Base-by-base conservation (phyloP, 768 basidiomycete species). In the Tulasnella sp. region DNA sequence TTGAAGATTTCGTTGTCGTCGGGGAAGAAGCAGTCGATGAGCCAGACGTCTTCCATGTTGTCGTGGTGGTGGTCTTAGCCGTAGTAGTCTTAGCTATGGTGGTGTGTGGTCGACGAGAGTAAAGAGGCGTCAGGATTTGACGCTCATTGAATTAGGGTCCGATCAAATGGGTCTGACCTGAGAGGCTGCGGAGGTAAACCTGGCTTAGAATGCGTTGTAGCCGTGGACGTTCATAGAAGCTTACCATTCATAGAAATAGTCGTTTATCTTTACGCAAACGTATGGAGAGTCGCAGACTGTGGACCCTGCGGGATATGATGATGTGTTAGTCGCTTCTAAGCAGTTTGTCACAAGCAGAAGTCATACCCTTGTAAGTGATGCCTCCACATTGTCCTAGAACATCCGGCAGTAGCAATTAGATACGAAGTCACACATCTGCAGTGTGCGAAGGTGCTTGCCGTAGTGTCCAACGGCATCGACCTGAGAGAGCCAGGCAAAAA, bases 181-280 rank as follows among this genome's bases (percentile, higher is more conserved):
- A 19, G n/a, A 52, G 26, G 47, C 47, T 52, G 19, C n/a, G n/a
- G 11, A 2, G n/a, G n/a, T 2, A 19, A 52, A 26, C 26, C 26
- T 22, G n/a, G n/a, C n/a, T 52, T 26, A 52, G n/a, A 5, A 26
- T 9, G 9, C n/a, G 12, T 26, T 26, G 3, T 44, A 14, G 6
- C 14, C 3, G 22, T 9, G 47, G 7, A 26, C n/a, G 26, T 5
- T 0, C 5, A 19, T 52, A 26, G n/a, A 52, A 9, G 1, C 7
- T 52, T 86, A 79, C 72, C 85, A 87, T 77, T 86, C 85, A 36
- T 75, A 86, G 76, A 86, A 86, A 70, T 81, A 85, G 63, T 79
- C 76, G 75, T 86, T 86, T 42, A 81, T 69, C 44, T 79, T 74
- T 1, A 81, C 83, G 76, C 86, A 86, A n/a, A 80, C 79, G 47